These are phyloP conservation scores for Centrapalus pauciflorus DNA, from an alignment of 129 eudicot genomes.

Conservation along the genomic window DNA sequence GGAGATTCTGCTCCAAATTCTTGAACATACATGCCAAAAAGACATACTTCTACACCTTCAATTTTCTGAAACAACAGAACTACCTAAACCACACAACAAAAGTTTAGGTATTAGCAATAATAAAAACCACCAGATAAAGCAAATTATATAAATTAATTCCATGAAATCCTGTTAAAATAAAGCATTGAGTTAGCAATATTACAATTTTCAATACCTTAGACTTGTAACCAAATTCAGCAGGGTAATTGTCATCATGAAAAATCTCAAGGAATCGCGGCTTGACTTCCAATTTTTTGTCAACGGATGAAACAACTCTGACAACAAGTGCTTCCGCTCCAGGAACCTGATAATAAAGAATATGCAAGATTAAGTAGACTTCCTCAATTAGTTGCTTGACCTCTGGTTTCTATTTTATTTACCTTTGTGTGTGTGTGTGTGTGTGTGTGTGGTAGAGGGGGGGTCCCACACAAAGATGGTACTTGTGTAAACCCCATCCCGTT, in stretches of 20 bases:
- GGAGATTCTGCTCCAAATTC: constrained; percentile 93
- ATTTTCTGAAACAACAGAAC: constrained; percentile 89
- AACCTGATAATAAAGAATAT: constrained; percentile 42
- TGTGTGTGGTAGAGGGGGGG: too few species aligned
- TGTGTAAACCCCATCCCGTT: too few species aligned
- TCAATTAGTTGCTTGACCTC: neutral
- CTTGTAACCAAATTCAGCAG: constrained; percentile 78
- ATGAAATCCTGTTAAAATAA: neutral
- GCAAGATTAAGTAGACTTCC: neutral
- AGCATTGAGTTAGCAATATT: neutral
- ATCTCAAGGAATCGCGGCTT: constrained; percentile 83
- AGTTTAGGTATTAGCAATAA: constrained; percentile 3
- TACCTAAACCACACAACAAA: constrained; percentile 49
- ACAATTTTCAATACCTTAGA: constrained; percentile 58
- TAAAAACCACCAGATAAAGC: neutral
- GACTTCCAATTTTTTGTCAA: constrained; percentile 95
- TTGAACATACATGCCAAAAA: constrained; percentile 99
- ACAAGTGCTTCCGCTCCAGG: constrained; percentile 95
- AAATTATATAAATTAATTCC: neutral
- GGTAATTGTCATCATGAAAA: constrained; percentile 78
- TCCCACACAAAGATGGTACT: too few species aligned
- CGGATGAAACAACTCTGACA: constrained; percentile 92
- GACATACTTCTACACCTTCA: constrained; percentile 99
- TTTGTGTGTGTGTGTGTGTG: too few species aligned
- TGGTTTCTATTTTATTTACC: too few species aligned